Conservation (phyloP, 257 asterid genomes). For the Solanum megistacrolobum region DNA sequence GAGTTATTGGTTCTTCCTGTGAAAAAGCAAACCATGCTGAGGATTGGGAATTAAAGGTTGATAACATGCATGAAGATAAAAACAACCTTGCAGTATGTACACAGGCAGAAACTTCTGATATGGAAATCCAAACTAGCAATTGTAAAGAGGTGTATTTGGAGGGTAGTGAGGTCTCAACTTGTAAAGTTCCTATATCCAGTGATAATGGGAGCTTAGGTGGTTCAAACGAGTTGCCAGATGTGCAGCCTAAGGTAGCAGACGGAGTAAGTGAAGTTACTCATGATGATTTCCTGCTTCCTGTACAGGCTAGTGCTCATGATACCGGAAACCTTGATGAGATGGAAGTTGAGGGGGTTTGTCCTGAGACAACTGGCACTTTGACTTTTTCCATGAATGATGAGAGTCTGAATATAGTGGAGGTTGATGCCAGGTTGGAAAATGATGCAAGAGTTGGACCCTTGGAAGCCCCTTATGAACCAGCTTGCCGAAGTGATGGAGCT, state of each 20-base stretch:
- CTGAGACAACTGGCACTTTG: conserved; percentile 2
- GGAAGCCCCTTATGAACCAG: conserved; percentile 8
- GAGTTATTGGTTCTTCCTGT: neutral
- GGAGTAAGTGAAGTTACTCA: conserved; percentile 3
- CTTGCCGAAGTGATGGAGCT: conserved; percentile 7
- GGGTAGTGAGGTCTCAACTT: conserved; percentile 11
- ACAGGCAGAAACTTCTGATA: neutral
- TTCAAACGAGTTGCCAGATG: conserved; percentile 4
- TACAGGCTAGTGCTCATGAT: conserved; percentile 17
- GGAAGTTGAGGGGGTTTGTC: conserved; percentile 26
- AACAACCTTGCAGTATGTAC: neutral
- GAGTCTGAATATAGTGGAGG: conserved; percentile 10
- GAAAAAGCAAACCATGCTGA: neutral
- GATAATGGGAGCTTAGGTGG: conserved; percentile 10
- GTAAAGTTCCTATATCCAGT: conserved; percentile 13
- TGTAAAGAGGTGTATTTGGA: conserved; percentile 11
- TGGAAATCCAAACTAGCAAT: conserved; percentile 8
- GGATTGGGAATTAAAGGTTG: neutral
- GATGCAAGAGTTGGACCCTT: conserved; percentile 6
- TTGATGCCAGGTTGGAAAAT: conserved; percentile 13
- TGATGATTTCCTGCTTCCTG: conserved; percentile 19
- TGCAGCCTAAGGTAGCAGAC: conserved; percentile 7
- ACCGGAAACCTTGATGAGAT: conserved; percentile 26
- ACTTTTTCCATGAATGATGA: conserved; percentile 9
- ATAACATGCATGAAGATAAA: neutral